phyloP scores from a whole-genome alignment of 2,329 filamentous ascomycete genomes.

The Juglanconis oblonga region DNA sequence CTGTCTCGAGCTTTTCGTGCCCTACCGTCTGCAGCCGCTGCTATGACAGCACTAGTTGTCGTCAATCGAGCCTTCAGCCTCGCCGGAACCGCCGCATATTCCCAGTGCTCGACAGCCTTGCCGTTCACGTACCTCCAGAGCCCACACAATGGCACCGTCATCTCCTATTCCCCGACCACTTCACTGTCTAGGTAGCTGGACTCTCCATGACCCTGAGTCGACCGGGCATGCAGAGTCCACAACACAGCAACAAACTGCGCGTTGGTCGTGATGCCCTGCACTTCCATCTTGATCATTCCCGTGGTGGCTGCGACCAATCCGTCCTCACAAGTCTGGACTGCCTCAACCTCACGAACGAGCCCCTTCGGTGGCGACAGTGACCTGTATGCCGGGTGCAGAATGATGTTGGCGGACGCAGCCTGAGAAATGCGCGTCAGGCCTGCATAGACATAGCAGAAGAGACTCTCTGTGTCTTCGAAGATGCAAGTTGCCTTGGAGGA shows the following conservation, averaged over 20 bases:
- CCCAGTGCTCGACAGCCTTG: slow-evolving; percentile 24
- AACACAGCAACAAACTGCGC: slow-evolving; percentile 23
- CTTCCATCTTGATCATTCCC: slow-evolving; percentile 21
- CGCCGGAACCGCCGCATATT: slow-evolving; percentile 19
- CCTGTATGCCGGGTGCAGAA: slow-evolving; percentile 22
- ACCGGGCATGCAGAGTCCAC: slow-evolving; percentile 19
- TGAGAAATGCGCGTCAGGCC: slow-evolving; percentile 21
- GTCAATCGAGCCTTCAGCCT: not conserved
- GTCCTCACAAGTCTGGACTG: not conserved
- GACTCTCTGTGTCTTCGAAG: not conserved
- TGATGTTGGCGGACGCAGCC: slow-evolving; percentile 13
- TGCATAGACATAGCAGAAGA: slow-evolving; percentile 20
- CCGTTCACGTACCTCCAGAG: slow-evolving; percentile 16
- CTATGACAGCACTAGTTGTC: no score
- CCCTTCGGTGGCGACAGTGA: not conserved
- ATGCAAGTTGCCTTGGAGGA: not conserved
- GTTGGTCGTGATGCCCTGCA: slow-evolving; percentile 17
- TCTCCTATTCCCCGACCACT: not conserved
- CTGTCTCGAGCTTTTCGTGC: not conserved
- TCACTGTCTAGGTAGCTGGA: not conserved
- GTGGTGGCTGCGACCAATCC: not conserved
- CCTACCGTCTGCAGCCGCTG: not conserved
- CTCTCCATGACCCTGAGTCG: slow-evolving; percentile 21
- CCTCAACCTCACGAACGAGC: not conserved
- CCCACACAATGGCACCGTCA: not conserved